Evolutionary conservation across 257 asterid species (phyloP), one percentile per base, ranked within the genome.

Genomic region (Voacanga thouarsii): DNA sequence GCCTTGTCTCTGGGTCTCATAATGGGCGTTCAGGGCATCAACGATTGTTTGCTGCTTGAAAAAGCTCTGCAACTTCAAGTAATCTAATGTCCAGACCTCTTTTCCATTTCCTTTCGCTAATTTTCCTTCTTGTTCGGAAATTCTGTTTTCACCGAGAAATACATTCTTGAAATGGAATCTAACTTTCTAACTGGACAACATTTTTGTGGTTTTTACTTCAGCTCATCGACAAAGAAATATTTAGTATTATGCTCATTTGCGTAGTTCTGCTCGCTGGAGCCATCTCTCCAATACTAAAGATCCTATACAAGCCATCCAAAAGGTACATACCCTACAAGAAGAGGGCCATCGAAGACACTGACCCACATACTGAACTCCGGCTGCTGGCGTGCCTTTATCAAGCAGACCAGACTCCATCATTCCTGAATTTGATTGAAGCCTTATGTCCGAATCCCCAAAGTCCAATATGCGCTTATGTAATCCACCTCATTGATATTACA

Each of bases 1-100:
- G 86, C 86, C 7, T 16, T 86, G 71, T 76, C 78, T 47, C 82
- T 86, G 10, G 90, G 84, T 72, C 71, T 84, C 28, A 65, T 86
- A 24, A 69, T 86, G 74, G 73, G 86, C 85, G 78, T 80, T 72
- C 88, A 86, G 78, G 90, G 90, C 75, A 86, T 86, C 75, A 72
- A 80, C 43, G 90, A 86, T 37, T 81, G 82, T 33, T 73, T 86
- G 33, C 8, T 84, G 30, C 26, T 86, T 68, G 84, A 80, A 82
- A 77, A 80, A 57, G 90, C 88, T 7, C 65, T 71, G 66, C 12
- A 82, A 3, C 33, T 75, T 55, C 73, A 72, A 43, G 90, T 86
- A 80, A 77, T 43, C 64, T 16, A 14, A 53, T 53, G 23, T 53
- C 7, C 15, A 49, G 55, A n/a, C 23, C 23, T 18, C 59, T 53